Conservation (phyloP, 257 asterid genomes). For the Schizonepeta tenuifolia region DNA sequence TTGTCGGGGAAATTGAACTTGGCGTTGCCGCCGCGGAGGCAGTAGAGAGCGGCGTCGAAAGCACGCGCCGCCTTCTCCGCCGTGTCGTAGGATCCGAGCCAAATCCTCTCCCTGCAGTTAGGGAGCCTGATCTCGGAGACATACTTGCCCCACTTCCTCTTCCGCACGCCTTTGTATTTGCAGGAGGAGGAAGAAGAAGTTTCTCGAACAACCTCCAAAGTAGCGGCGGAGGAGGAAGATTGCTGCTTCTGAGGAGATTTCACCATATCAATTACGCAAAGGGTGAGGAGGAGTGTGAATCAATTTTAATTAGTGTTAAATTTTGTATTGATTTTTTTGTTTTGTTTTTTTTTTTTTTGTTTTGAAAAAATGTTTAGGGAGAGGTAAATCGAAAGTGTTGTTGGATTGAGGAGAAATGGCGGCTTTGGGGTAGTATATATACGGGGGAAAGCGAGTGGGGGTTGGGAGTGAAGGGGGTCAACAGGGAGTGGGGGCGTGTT, state of each 20-base stretch:
- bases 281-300: no score
- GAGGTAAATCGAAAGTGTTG: no score
- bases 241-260: constrained; percentile 37
- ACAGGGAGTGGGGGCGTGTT: constrained; percentile 29
- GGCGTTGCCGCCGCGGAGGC: constrained; percentile 68
- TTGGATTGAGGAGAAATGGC: constrained; percentile 42
- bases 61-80: constrained; percentile 82
- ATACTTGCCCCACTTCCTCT: constrained; percentile 79
- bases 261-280: constrained; percentile 47
- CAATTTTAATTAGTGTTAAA: no score
- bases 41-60: constrained; percentile 67
- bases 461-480: constrained; percentile 27
- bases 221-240: neutral
- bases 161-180: constrained; percentile 65
- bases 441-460: constrained; percentile 26
- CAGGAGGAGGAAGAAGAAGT: constrained; percentile 39
- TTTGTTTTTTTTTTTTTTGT: no score
- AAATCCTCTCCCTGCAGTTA: constrained; percentile 69
- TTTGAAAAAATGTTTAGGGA: neutral
- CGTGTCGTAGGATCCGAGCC: constrained; percentile 77
- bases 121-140: constrained; percentile 78
- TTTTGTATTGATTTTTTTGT: no score
- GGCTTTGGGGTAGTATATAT: constrained; percentile 50
- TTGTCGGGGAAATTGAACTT: constrained; percentile 67
- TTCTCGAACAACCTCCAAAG: neutral